phyloP scores from a whole-genome alignment of 2,329 filamentous ascomycete genomes.

The Cladophialophora carrionii region DNA sequence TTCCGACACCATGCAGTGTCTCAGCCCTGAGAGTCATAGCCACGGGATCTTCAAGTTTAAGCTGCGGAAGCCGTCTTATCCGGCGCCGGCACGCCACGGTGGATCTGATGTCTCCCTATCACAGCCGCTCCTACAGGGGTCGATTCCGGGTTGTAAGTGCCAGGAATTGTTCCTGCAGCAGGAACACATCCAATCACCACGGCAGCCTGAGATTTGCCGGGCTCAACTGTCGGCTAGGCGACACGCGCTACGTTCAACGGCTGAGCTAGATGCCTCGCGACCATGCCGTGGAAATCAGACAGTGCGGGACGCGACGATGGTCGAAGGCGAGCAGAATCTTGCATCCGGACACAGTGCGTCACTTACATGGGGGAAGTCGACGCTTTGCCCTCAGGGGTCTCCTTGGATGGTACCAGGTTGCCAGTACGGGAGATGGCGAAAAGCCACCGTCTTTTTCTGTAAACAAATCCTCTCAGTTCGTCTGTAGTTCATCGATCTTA shows the following conservation, averaged over 20 bases:
- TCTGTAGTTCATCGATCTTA: constrained; percentile 24
- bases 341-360: constrained; percentile 23
- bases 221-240: constrained; percentile 18
- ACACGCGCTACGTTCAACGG: constrained; percentile 24
- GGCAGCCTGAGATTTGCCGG: constrained; percentile 26
- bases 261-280: constrained; percentile 10
- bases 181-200: constrained; percentile 28
- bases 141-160: too few relatives aligned
- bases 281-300: constrained; percentile 24
- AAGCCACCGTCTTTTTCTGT: constrained; percentile 27
- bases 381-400: constrained; percentile 23
- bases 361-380: constrained; percentile 24
- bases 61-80: constrained; percentile 22
- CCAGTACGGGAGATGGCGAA: constrained; percentile 19
- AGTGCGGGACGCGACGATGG: constrained; percentile 24
- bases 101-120: too few relatives aligned
- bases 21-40: constrained; percentile 25
- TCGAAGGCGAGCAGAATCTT: constrained; percentile 24
- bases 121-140: too few relatives aligned
- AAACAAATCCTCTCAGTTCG: constrained; percentile 25
- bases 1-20: constrained; percentile 26
- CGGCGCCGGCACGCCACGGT: constrained; percentile 20
- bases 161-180: constrained; percentile 26
- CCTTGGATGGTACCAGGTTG: constrained; percentile 20
- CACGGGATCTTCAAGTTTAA: constrained; percentile 23